phyloP scores from a whole-genome alignment of 768 basidiomycete genomes.

The Russula sp. region DNA sequence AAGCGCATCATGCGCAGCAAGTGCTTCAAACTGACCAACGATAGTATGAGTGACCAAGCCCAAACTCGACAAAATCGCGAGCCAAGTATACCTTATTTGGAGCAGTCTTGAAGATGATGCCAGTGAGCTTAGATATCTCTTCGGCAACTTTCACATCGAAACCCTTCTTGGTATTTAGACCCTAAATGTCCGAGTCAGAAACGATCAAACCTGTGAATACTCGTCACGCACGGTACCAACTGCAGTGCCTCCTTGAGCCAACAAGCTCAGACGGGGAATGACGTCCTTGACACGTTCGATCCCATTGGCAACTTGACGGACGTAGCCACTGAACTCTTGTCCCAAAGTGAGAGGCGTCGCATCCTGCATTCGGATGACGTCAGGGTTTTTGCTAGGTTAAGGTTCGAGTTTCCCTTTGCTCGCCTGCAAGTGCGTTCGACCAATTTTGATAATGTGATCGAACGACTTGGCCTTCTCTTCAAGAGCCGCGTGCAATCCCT shows the following conservation, averaged over 20 bases:
- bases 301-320: constrained; percentile 86
- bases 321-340: constrained; percentile 98
- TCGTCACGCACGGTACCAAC: constrained; percentile 81
- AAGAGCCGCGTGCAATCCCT: constrained; percentile 76
- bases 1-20: constrained; percentile 96
- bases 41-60: background rate
- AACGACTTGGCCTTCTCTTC: constrained; percentile 78
- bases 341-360: constrained; percentile 96
- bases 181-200: constrained; percentile 40
- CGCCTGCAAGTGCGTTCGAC: constrained; percentile 91
- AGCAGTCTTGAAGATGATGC: constrained; percentile 88
- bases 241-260: constrained; percentile 98
- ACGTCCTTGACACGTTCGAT: constrained; percentile 77
- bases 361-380: constrained; percentile 46
- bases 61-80: background rate
- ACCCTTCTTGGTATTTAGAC: constrained; percentile 92
- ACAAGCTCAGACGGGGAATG: constrained; percentile 75
- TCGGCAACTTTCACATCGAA: constrained; percentile 93
- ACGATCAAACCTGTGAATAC: background rate
- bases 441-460: constrained; percentile 94
- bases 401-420: background rate
- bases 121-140: constrained; percentile 87
- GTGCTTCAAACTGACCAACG: constrained; percentile 76
- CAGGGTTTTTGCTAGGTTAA: background rate
- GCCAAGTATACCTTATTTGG: constrained; percentile 80